phyloP scores from a whole-genome alignment of 805 yeast genomes.

The Scheffersomyces amazonensis region DNA sequence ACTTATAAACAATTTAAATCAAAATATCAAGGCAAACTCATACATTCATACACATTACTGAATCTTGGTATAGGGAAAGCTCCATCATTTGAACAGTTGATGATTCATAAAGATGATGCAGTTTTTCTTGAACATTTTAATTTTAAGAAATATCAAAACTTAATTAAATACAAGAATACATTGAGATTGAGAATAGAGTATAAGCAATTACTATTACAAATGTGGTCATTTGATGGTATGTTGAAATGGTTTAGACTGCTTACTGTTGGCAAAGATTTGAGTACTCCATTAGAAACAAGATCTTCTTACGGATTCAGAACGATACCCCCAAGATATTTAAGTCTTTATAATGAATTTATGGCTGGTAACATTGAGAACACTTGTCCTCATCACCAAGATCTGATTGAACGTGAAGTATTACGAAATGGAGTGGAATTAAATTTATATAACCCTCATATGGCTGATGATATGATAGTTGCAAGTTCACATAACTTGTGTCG shows the following conservation, averaged over 20 bases:
- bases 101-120: conserved; percentile 20
- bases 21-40: conserved; percentile 19
- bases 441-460: too few relatives aligned
- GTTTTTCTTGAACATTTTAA: conserved; percentile 3
- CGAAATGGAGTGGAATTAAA: too few relatives aligned
- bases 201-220: conserved; percentile 35
- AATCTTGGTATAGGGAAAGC: conserved; percentile 35
- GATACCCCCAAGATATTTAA: conserved; percentile 18
- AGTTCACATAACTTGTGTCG: too few relatives aligned
- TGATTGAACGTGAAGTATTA: too few relatives aligned
- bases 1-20: conserved; percentile 14
- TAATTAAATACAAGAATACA: conserved; percentile 29
- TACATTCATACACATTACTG: conserved; percentile 27
- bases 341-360: conserved; percentile 20
- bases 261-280: conserved; percentile 32
- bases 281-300: conserved; percentile 26
- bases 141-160: conserved; percentile 7
- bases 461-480: too few relatives aligned
- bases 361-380: too few relatives aligned
- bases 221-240: conserved; percentile 41
- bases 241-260: conserved; percentile 36
- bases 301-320: conserved; percentile 20
- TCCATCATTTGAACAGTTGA: conserved; percentile 25
- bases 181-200: conserved; percentile 38
- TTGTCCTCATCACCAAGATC: too few relatives aligned